Conservation (phyloP, 352 stramenopile species). For the Globisporangium irregulare region DNA sequence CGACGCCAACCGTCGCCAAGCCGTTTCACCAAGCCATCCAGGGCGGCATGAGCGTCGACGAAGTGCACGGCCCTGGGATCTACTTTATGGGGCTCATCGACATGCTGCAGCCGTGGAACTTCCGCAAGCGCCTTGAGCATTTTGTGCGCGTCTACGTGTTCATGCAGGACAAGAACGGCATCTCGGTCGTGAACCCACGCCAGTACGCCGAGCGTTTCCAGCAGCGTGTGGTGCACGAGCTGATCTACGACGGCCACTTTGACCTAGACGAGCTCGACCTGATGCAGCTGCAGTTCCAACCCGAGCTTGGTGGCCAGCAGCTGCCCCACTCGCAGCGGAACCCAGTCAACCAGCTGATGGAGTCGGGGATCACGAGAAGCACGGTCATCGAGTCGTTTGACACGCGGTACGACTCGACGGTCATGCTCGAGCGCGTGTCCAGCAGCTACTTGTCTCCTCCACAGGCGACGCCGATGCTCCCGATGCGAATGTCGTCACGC, state of each 20-base stretch:
- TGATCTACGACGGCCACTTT: conserved; percentile 59
- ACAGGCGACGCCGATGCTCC: conserved; percentile 12
- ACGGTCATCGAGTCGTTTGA: conserved; percentile 59
- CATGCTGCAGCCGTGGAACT: conserved; percentile 94
- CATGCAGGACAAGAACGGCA: conserved; percentile 65
- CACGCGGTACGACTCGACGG: conserved; percentile 18
- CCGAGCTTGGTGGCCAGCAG: not conserved
- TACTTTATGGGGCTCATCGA: conserved; percentile 96
- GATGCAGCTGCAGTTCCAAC: conserved; percentile 36
- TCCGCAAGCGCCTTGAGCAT: conserved; percentile 88
- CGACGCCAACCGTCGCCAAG: conserved; percentile 33
- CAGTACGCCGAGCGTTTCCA: conserved; percentile 79
- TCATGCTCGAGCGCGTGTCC: conserved; percentile 21
- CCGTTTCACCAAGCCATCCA: conserved; percentile 45
- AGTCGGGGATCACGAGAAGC: conserved; percentile 45
- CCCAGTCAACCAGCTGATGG: conserved; percentile 23
- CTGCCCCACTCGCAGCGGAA: conserved; percentile 29
- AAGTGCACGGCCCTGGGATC: conserved; percentile 89
- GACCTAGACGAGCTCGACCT: conserved; percentile 33
- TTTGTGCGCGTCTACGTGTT: conserved; percentile 73
- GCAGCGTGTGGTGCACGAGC: conserved; percentile 65
- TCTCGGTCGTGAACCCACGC: conserved; percentile 67
- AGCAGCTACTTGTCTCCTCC: conserved; percentile 19
- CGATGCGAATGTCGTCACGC: conserved; percentile 14
- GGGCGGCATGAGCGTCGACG: conserved; percentile 69